Evolutionary conservation across 2,329 filamentous ascomycete species (phyloP), one percentile per base, ranked within the genome.

Genomic region (Coniochaeta sp.): DNA sequence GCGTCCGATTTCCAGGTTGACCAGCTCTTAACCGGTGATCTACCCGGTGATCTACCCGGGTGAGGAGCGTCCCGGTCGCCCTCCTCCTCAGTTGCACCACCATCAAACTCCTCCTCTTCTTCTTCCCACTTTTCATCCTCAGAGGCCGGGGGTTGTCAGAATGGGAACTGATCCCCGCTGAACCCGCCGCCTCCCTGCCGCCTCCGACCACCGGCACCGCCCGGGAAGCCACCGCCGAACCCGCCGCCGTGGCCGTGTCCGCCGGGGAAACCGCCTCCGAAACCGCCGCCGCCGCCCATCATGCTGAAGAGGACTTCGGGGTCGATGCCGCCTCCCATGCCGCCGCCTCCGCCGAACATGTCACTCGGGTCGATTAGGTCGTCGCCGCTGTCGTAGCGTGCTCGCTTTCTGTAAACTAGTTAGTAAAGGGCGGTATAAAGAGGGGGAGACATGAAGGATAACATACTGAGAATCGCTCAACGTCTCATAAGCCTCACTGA

Each of bases 401-500:
- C 87, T 60, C 89, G 86, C 75, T 96, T 97, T 70, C 87, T 90
- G 55, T 47, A 42, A 35, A 2, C 38, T 16, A 5, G 18, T 79
- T 65, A 79, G 70, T 48, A 53, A n/a, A 50, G 22, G 31, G 18
- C 18, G 18, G 13, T 33, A 8, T 8, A 30, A n/a, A 28, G 28
- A 10, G 46, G 40, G 40, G 40, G 24, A 20, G 18, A 14, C 3
- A 20, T 6, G 35, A 49, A 28, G n/a, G 12, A 10, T 16, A 56
- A 83, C 86, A 71, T 87, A 91, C 86, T 96, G 85, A 74, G 91
- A 77, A 71, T 99, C 94, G 65, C 89, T 96, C 71, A 99, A 74
- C 48, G 87, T 95, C 73, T 99, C 94, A 67, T 99, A 96, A 35
- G 92, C 92, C 75, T 99, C 94, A 62, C 91, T 89, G 67, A 96